phyloP scores from a whole-genome alignment of 768 basidiomycete species.

The Gelatoporia subvermispora region DNA sequence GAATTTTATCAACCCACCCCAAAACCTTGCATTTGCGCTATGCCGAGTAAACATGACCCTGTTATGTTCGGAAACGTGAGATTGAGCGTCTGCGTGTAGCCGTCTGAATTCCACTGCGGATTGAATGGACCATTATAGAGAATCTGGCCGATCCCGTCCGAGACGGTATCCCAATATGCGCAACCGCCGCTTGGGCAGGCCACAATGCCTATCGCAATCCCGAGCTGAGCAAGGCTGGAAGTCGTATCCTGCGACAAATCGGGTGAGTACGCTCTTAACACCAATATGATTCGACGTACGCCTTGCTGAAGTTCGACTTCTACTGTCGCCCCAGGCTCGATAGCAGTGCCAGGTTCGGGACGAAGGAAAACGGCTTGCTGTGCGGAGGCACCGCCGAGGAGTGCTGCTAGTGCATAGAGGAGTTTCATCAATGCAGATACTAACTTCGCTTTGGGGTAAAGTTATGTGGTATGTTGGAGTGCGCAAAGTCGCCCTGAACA shows the following conservation, averaged over 20 bases:
- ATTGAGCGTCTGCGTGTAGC: slow-evolving; percentile 43
- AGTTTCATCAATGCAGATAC: too few relatives aligned
- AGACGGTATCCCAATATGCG: slow-evolving; percentile 12
- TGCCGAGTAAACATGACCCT: neutral
- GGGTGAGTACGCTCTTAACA: slow-evolving; percentile 13
- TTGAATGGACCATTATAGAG: slow-evolving; percentile 44
- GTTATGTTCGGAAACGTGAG: slow-evolving; percentile 18
- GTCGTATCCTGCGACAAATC: too few relatives aligned
- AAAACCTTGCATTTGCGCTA: slow-evolving; percentile 7
- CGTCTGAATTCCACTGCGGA: slow-evolving; percentile 33
- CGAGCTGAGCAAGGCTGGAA: slow-evolving; percentile 38
- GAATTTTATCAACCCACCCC: slow-evolving; percentile 4
- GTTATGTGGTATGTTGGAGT: too few relatives aligned
- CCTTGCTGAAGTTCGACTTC: slow-evolving; percentile 38
- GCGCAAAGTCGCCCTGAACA: too few relatives aligned
- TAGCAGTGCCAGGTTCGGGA: slow-evolving; percentile 31
- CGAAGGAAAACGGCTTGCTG: slow-evolving; percentile 38
- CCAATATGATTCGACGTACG: neutral
- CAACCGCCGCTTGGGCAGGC: slow-evolving; percentile 29
- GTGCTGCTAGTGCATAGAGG: slow-evolving; percentile 18
- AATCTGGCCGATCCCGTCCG: slow-evolving; percentile 33
- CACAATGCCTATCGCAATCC: slow-evolving; percentile 39
- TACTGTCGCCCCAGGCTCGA: slow-evolving; percentile 34
- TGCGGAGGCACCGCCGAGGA: slow-evolving; percentile 32
- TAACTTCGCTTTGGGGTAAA: too few relatives aligned